Percentiles rank a stretch among this genome's conserved stretches.
Evolutionary conservation across 1,139 yeast genomes (phyloP).

Genomic region (Pichia sp.): DNA sequence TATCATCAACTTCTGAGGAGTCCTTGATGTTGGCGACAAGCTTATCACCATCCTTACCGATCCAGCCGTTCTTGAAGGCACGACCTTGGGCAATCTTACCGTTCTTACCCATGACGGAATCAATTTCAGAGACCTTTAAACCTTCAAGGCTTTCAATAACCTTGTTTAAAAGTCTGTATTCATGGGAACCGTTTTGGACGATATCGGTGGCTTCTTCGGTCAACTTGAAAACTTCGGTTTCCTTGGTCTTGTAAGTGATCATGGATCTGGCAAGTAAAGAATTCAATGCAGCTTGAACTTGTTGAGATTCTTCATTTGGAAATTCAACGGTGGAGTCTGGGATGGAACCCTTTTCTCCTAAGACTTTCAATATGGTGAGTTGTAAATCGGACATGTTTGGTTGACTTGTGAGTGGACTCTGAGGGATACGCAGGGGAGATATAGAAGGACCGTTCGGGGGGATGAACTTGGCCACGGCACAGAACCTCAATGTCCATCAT

Average conservation of each 20-base stretch:
- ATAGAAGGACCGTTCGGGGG: no score
- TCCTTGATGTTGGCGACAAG: constrained; percentile 54
- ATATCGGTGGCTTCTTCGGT: constrained; percentile 85
- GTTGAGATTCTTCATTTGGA: constrained; percentile 51
- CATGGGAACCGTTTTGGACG: constrained; percentile 82
- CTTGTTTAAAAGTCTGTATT: constrained; percentile 74
- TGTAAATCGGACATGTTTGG: constrained; percentile 54
- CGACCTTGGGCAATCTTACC: constrained; percentile 96
- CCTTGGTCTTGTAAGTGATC: constrained; percentile 72
- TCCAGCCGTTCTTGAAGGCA: constrained; percentile 99
- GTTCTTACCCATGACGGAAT: constrained; percentile 69
- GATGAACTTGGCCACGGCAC: no score
- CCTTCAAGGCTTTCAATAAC: constrained; percentile 76
- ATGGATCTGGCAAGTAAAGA: constrained; percentile 85
- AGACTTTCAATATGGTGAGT: constrained; percentile 54
- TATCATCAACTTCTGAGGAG: constrained; percentile 54
- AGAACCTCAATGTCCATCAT: no score
- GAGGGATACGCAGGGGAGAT: no score
- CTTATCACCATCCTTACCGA: constrained; percentile 78
- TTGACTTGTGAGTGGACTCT: background rate
- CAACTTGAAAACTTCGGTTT: constrained; percentile 72
- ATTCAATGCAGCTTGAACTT: constrained; percentile 73
- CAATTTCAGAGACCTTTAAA: constrained; percentile 79
- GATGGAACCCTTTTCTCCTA: constrained; percentile 59
- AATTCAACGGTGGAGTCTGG: constrained; percentile 61